Percentiles rank a stretch among this genome's conserved stretches.
phyloP scores from a whole-genome alignment of 208 protist species.

The Wallacemonas collosoma region DNA sequence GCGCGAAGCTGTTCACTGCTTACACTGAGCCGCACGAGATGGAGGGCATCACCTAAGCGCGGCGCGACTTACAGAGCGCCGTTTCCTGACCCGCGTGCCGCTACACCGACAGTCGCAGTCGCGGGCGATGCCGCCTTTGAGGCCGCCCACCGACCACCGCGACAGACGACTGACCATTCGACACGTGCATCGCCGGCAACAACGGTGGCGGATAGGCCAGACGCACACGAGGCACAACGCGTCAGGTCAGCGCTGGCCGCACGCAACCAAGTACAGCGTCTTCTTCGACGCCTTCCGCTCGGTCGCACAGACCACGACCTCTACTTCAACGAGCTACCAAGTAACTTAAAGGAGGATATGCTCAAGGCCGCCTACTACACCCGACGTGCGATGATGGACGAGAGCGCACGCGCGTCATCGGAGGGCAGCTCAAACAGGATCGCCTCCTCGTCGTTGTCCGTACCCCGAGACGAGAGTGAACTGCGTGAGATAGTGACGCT shows the following conservation, averaged over 20 bases:
- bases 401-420: not conserved
- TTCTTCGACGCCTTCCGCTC: slow-evolving; percentile 50
- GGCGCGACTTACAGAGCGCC: too few species aligned
- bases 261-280: slow-evolving; percentile 36
- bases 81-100: too few species aligned
- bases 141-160: too few species aligned
- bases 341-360: slow-evolving; percentile 33
- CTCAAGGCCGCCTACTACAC: slow-evolving; percentile 18
- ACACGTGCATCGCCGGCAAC: too few species aligned
- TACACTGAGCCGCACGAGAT: too few species aligned
- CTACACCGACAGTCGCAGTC: too few species aligned
- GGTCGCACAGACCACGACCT: slow-evolving; percentile 23
- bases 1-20: too few species aligned
- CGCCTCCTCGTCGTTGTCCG: too few species aligned
- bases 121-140: too few species aligned
- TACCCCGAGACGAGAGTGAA: too few species aligned
- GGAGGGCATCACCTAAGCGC: too few species aligned
- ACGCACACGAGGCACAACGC: not conserved
- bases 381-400: not conserved
- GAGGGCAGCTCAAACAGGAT: not conserved
- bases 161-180: too few species aligned
- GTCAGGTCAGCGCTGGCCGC: not conserved
- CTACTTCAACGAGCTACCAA: slow-evolving; percentile 49
- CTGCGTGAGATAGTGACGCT: not conserved
- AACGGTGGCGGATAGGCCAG: not conserved